These are phyloP conservation scores for Trypanosoma conorhini DNA, from an alignment of 208 protist species.

Conservation along the genomic window DNA sequence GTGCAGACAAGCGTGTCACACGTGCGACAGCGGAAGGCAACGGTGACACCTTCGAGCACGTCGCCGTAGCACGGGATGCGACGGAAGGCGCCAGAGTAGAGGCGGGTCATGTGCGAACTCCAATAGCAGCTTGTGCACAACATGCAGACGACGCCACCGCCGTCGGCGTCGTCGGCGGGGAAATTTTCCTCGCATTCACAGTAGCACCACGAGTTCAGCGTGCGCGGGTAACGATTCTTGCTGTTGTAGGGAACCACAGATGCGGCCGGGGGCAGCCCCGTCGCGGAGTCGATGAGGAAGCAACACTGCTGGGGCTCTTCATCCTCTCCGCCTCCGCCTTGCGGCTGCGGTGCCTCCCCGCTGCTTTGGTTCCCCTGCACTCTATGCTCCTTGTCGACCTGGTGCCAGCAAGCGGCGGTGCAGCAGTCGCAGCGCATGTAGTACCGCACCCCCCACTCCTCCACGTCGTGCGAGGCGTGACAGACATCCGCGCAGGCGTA, in stretches of 20 bases:
- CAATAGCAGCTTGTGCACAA: constrained; percentile 81
- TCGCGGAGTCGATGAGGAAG: constrained; percentile 74
- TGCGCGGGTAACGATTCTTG: constrained; percentile 78
- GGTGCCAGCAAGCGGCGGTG: constrained; percentile 69
- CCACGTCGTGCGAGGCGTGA: constrained; percentile 74
- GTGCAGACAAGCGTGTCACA: constrained; percentile 74
- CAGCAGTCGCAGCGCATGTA: constrained; percentile 91
- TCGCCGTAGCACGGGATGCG: constrained; percentile 83
- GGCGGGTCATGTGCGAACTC: constrained; percentile 69
- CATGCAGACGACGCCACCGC: constrained; percentile 72
- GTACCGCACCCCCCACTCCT: constrained; percentile 84
- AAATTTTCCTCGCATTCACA: constrained; percentile 63
- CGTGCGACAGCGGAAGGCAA: constrained; percentile 70
- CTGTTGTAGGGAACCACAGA: constrained; percentile 59
- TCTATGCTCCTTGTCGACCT: constrained; percentile 2
- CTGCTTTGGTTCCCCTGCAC: background rate
- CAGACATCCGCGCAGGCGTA: constrained; percentile 84
- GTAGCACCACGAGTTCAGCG: constrained; percentile 74
- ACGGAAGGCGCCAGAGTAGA: constrained; percentile 53
- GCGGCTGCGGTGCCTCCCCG: background rate
- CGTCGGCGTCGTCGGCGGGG: constrained; percentile 58
- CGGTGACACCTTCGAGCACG: constrained; percentile 59
- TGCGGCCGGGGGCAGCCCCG: constrained; percentile 40
- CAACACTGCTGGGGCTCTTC: constrained; percentile 42
- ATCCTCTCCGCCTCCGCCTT: background rate